These are phyloP conservation scores for Suillus spraguei DNA, from an alignment of 768 basidiomycete species.

Conservation along the genomic window DNA sequence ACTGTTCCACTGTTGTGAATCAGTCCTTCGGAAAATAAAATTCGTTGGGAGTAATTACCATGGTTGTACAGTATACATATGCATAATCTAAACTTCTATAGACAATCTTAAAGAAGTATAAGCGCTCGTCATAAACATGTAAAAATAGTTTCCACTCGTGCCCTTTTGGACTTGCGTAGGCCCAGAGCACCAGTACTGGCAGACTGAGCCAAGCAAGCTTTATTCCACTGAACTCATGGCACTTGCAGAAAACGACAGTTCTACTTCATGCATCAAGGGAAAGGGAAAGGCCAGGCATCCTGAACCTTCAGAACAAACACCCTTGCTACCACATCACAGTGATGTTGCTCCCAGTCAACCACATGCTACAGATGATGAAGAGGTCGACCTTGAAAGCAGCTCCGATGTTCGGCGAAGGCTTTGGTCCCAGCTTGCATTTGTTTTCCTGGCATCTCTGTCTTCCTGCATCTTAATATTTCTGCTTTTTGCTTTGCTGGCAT, in stretches of 20 bases:
- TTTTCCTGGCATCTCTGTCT: conserved; percentile 62
- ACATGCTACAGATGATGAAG: conserved; percentile 17
- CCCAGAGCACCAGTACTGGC: not conserved
- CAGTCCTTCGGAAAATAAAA: not conserved
- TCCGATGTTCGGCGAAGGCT: conserved; percentile 29
- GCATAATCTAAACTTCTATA: too few species aligned
- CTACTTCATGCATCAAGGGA: conserved; percentile 23
- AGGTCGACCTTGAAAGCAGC: conserved; percentile 23
- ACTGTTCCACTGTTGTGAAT: not conserved
- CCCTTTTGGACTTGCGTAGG: not conserved
- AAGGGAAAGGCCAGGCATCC: conserved; percentile 27
- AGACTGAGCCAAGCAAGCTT: not conserved
- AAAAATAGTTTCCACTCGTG: not conserved
- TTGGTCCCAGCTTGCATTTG: conserved; percentile 37
- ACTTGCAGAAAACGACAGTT: conserved; percentile 18
- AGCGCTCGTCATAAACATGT: not conserved
- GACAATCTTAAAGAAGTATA: not conserved
- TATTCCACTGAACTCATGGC: conserved; percentile 21
- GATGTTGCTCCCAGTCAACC: conserved; percentile 24
- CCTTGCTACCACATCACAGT: conserved; percentile 23
- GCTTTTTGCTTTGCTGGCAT: conserved; percentile 54
- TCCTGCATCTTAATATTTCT: conserved; percentile 49
- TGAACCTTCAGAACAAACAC: conserved; percentile 32
- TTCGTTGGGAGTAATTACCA: too few species aligned
- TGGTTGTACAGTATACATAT: too few species aligned